phyloP scores from a whole-genome alignment of 495 filamentous ascomycete genomes.

The Aspergillus taichungensis region DNA sequence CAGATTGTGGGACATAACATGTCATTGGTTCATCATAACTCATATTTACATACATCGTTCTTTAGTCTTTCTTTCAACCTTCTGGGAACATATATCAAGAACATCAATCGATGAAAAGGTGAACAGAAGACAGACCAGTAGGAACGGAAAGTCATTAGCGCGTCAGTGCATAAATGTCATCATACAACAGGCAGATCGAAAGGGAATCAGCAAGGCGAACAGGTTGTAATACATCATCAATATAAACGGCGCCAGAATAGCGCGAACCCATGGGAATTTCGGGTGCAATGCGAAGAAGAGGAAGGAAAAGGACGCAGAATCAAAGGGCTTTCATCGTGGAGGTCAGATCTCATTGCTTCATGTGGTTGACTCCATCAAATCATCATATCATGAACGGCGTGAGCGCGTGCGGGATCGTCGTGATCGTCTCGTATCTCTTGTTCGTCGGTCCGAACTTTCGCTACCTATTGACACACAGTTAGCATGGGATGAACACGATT shows the following conservation, averaged over 20 bases:
- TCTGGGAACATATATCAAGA: conserved; percentile 3
- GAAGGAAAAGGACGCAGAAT: conserved; percentile 1
- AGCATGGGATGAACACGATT: neutral
- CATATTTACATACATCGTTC: conserved; percentile 24
- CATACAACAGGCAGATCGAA: conserved; percentile 15
- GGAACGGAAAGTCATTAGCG: conserved; percentile 9
- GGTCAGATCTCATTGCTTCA: neutral
- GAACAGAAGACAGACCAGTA: conserved; percentile 5
- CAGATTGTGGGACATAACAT: conserved; percentile 5
- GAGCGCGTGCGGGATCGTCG: conserved; percentile 31
- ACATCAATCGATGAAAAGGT: conserved; percentile 7
- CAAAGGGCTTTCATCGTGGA: conserved; percentile 1
- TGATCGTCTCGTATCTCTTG: conserved; percentile 36
- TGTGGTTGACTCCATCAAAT: neutral
- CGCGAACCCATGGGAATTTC: conserved; percentile 23
- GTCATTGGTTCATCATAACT: conserved; percentile 5
- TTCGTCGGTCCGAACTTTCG: conserved; percentile 43
- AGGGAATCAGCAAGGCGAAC: conserved; percentile 1
- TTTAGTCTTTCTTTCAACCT: conserved; percentile 2
- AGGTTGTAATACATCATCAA: conserved; percentile 3
- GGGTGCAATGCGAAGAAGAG: neutral
- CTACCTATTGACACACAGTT: conserved; percentile 29
- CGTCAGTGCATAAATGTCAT: conserved; percentile 20
- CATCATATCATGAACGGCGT: conserved; percentile 17
- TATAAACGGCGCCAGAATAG: conserved; percentile 9